Evolutionary conservation across 2,329 filamentous ascomycete species (phyloP).

Genomic region (Pseudogymnoascus sp.): DNA sequence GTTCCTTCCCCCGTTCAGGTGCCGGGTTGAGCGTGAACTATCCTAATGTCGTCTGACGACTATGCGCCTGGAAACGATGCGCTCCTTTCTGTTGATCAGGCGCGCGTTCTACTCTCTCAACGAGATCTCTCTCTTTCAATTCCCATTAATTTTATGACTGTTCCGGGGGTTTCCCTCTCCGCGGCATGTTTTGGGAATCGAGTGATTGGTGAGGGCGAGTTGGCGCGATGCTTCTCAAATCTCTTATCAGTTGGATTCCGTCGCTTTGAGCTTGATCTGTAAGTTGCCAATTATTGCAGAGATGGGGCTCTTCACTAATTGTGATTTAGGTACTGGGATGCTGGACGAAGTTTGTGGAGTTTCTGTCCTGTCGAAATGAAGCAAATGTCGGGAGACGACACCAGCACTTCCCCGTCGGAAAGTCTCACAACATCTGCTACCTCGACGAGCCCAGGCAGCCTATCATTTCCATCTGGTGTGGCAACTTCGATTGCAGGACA

Average conservation of each 20-base stretch:
- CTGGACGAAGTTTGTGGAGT: slow-evolving; percentile 44
- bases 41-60: slow-evolving; percentile 33
- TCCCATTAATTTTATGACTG: slow-evolving; percentile 56
- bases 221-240: slow-evolving; percentile 49
- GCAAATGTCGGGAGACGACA: background rate
- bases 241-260: slow-evolving; percentile 53
- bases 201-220: background rate
- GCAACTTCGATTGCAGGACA: background rate
- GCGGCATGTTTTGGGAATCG: slow-evolving; percentile 50
- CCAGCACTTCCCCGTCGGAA: background rate
- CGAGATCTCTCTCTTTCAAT: slow-evolving; percentile 52
- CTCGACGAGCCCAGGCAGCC: background rate
- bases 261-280: slow-evolving; percentile 49
- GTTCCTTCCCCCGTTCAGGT: background rate
- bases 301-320: background rate
- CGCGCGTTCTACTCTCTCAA: slow-evolving; percentile 43
- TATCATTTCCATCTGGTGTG: background rate
- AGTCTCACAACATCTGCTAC: slow-evolving; percentile 1
- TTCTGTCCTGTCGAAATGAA: slow-evolving; percentile 52
- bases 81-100: slow-evolving; percentile 28
- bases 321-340: slow-evolving; percentile 49
- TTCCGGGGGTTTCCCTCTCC: slow-evolving; percentile 48
- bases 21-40: slow-evolving; percentile 11
- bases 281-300: background rate
- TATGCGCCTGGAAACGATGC: slow-evolving; percentile 33